Base-by-base conservation (phyloP, 768 basidiomycete species). In the Scleroderma citrinum region DNA sequence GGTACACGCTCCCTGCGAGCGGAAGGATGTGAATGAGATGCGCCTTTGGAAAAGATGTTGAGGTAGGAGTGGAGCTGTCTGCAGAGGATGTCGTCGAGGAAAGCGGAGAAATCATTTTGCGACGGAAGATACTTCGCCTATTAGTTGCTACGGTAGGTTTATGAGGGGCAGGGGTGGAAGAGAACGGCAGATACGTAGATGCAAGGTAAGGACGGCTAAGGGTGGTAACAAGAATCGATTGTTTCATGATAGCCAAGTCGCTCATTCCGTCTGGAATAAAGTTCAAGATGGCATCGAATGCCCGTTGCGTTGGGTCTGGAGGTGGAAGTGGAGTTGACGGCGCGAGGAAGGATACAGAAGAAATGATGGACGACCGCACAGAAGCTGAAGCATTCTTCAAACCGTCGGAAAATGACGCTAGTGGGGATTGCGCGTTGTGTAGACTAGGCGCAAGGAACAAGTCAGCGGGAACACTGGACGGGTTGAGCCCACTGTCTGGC, bases 151-250 rank as follows among this genome's bases (percentile, higher is more conserved):
- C 13, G 19, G 24, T 11, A 23, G 41, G 39, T 43, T 47, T 47
- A 17, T 50, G 35, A 37, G 47, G 23, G 29, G 39, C 20, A 34
- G 29, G 52, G n/a, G 29, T 29, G 23, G 36, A 35, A 14, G 42
- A 31, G 17, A 46, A 19, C 23, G 46, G 48, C 3, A 62, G 42
- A 37, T 48, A 35, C 4, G 48, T 51, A n/a, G 64, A 46, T 7
- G 56, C 51, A 26, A 74, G 61, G 52, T 69, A 72, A 6, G 71
- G 65, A 3, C 68, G 64, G 10, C 62, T 59, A 29, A 74, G 62
- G 12, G 72, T 69, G 21, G 71, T 71, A 13, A 71, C 64, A 12
- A 73, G 66, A 46, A 74, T 73, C 5, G 69, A 54, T 32, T 67
- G 65, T 54, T 69, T 71, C 16, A 74, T 60, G 19, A 71, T 52